Evolutionary conservation across 768 basidiomycete species (phyloP).

Genomic region (Serpula lacrymans): DNA sequence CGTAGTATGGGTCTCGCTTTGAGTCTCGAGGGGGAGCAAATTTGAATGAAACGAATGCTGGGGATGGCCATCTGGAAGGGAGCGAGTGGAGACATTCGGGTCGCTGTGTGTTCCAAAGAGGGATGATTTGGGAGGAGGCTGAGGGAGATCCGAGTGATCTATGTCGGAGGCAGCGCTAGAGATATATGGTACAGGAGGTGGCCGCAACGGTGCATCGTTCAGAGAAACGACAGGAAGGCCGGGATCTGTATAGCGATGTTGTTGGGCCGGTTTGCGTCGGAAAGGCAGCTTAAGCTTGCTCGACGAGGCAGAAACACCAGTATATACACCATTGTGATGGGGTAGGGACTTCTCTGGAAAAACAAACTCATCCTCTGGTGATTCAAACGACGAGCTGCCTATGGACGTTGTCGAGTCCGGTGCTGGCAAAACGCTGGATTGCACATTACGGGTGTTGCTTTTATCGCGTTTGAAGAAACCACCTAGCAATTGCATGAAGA

Average conservation of each 20-base stretch:
- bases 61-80: constrained; percentile 48
- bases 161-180: constrained; percentile 42
- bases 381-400: constrained; percentile 12
- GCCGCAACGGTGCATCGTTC: constrained; percentile 28
- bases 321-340: constrained; percentile 14
- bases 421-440: constrained; percentile 2
- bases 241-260: constrained; percentile 7
- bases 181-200: constrained; percentile 29
- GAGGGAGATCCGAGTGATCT: constrained; percentile 40
- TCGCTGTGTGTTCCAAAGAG: constrained; percentile 61
- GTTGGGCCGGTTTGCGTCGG: constrained; percentile 30
- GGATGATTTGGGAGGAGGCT: constrained; percentile 61
- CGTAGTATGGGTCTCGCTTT: constrained; percentile 4
- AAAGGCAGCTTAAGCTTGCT: constrained; percentile 46
- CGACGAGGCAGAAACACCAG: constrained; percentile 29
- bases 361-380: constrained; percentile 32
- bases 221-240: constrained; percentile 11
- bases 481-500: constrained; percentile 26
- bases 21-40: constrained; percentile 24
- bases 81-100: constrained; percentile 56
- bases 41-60: constrained; percentile 5
- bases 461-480: constrained; percentile 25
- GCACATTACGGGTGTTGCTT: constrained; percentile 4
- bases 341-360: constrained; percentile 18
- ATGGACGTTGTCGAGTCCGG: constrained; percentile 14